phyloP scores from a whole-genome alignment of 2,329 filamentous ascomycete genomes.

The Fusarium nurragi region DNA sequence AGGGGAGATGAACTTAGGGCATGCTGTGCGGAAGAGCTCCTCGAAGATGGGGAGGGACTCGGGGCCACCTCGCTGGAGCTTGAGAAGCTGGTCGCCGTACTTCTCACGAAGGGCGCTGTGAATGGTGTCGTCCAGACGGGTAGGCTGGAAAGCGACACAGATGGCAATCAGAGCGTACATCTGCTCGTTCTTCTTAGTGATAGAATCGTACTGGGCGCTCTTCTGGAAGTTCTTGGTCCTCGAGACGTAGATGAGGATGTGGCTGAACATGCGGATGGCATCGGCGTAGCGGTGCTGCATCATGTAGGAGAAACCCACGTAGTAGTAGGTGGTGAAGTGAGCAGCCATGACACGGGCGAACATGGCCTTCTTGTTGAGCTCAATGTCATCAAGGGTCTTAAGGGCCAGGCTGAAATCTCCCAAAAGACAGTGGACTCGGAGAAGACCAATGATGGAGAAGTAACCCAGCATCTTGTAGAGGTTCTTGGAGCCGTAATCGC shows the following conservation, averaged over 20 bases:
- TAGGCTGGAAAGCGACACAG: constrained; percentile 97
- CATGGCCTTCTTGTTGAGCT: constrained; percentile 99
- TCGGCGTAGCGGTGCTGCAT: constrained; percentile 99
- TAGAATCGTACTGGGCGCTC: constrained; percentile 97
- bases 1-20: constrained; percentile 99
- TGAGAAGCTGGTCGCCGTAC: constrained; percentile 97
- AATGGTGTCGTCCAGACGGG: constrained; percentile 97
- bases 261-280: constrained; percentile 99
- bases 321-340: constrained; percentile 99
- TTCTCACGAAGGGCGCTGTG: constrained; percentile 98
- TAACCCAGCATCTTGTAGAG: constrained; percentile 99
- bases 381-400: constrained; percentile 98
- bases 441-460: constrained; percentile 97
- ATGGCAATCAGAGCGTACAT: constrained; percentile 99
- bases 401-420: constrained; percentile 98
- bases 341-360: constrained; percentile 99
- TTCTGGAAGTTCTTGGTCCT: constrained; percentile 99
- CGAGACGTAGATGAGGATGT: constrained; percentile 98
- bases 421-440: constrained; percentile 94
- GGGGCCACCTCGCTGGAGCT: constrained; percentile 94
- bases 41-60: constrained; percentile 97
- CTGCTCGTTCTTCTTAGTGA: constrained; percentile 99
- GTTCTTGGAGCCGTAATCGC: constrained; percentile 93
- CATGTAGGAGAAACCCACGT: constrained; percentile 99
- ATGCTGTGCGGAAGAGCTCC: constrained; percentile 97